Evolutionary conservation across 805 yeast species (phyloP).

Genomic region (Nematodospora valgi): DNA sequence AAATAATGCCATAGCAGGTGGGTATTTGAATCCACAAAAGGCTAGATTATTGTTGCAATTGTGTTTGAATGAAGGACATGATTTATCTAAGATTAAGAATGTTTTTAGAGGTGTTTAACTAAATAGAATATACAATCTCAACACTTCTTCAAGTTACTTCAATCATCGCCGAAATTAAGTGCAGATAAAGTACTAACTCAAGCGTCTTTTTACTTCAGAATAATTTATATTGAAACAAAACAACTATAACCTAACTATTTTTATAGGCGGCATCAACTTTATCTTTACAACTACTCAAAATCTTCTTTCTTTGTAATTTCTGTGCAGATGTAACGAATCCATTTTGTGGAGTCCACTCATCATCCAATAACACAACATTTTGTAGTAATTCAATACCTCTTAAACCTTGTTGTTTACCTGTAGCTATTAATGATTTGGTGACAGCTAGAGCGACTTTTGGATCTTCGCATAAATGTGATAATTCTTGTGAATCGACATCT

Average conservation of each 20-base stretch:
- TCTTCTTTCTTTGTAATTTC: constrained; percentile 91
- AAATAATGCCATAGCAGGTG: constrained; percentile 53
- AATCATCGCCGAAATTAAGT: too few relatives aligned
- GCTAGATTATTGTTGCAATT: constrained; percentile 56
- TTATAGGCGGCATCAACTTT: constrained; percentile 65
- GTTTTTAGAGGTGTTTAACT: constrained; percentile 50
- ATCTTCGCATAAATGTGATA: constrained; percentile 53
- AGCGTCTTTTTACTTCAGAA: not conserved
- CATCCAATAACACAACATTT: constrained; percentile 75
- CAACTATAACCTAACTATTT: not conserved
- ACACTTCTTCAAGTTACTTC: too few relatives aligned
- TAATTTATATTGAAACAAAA: not conserved
- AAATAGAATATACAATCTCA: not conserved
- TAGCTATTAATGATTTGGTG: constrained; percentile 55
- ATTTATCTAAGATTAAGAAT: constrained; percentile 35
- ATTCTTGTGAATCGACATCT: constrained; percentile 43
- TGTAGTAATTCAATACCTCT: constrained; percentile 80
- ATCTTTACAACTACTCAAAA: constrained; percentile 63
- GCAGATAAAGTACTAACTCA: not conserved
- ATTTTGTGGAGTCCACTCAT: constrained; percentile 97
- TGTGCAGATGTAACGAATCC: constrained; percentile 95
- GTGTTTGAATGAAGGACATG: constrained; percentile 43
- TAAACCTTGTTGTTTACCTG: constrained; percentile 80
- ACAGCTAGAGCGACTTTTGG: constrained; percentile 53
- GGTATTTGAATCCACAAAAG: constrained; percentile 65